Evolutionary conservation across 345 rosid genomes (phyloP), one percentile per base, ranked within the genome.

Genomic region (Euphorbia pulcherrima): DNA sequence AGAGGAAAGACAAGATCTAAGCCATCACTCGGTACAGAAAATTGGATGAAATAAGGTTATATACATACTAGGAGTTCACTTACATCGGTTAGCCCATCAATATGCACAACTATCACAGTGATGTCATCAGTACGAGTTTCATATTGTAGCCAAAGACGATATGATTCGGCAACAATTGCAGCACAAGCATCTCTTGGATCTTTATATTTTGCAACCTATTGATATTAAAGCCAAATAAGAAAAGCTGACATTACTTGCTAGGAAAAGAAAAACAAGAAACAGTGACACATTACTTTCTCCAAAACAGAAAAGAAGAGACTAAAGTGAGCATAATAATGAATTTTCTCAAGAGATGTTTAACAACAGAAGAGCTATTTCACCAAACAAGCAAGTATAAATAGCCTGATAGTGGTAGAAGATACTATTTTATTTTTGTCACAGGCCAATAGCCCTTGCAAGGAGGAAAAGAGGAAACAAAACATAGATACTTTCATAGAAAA

Each of bases 161-260:
- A 94, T 62, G 99, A 87, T 88, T 94, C 99, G 35, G 99, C 97
- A 57, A 94, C 99, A 78, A 94, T 88, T 50, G 99, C 99, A 79
- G 99, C 99, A 82, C 99, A 94, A 75, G 99, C 99, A 84, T 94
- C 99, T 20, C 95, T 95, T 28, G 99, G 99, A 84, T 94, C 99
- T 74, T 86, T 83, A 78, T 86, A 81, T 72, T 94, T 94, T 69
- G 90, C 91, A 76, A 94, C 96, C 99, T 94, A 82, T 47, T 79
- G 74, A 72, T 18, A n/a, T 33, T 55, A 9, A 30, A 64, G 30
- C 64, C 57, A 24, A 59, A 60, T 28, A 57, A 60, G 44, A 40
- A 60, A 40, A 16, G 16, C 14, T 8, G 11, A 11, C n/a, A n/a
- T 44, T 23, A 56, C 26, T 28, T 69, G 13, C 17, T 16, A 44